phyloP scores from a whole-genome alignment of 108 stramenopile genomes.

The Cyclotella cryptica region DNA sequence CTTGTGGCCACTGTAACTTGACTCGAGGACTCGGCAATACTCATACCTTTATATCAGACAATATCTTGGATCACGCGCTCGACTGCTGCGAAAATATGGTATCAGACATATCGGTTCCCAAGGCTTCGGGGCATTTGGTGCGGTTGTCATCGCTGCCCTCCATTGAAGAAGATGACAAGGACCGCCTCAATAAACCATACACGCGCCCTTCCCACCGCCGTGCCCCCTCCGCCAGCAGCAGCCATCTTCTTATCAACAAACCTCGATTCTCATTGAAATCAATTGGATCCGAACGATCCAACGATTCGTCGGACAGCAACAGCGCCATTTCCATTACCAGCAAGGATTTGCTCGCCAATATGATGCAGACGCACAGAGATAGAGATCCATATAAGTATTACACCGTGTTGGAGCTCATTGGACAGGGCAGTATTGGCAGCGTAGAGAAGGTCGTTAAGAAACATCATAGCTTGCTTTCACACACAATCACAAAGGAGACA shows the following conservation, averaged over 20 bases:
- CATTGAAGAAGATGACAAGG: conserved; percentile 16
- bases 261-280: conserved; percentile 9
- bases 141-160: conserved; percentile 12
- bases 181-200: not conserved
- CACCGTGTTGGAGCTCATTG: conserved; percentile 12
- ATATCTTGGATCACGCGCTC: too few relatives aligned
- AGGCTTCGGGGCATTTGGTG: not conserved
- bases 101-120: too few relatives aligned
- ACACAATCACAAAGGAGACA: not conserved
- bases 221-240: not conserved
- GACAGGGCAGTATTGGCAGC: conserved; percentile 36
- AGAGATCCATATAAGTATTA: conserved; percentile 28
- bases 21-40: too few relatives aligned
- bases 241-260: not conserved
- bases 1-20: too few relatives aligned
- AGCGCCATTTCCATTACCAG: conserved; percentile 1
- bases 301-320: not conserved
- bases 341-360: conserved; percentile 18
- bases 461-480: conserved; percentile 4
- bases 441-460: conserved; percentile 29
- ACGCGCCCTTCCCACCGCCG: not conserved
- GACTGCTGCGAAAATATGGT: too few relatives aligned
- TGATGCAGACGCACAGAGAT: conserved; percentile 29
- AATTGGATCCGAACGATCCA: not conserved
- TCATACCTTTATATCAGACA: too few relatives aligned